Conservation (phyloP, 2,329 filamentous ascomycete species). For the Magnaporthiopsis rhizophila region DNA sequence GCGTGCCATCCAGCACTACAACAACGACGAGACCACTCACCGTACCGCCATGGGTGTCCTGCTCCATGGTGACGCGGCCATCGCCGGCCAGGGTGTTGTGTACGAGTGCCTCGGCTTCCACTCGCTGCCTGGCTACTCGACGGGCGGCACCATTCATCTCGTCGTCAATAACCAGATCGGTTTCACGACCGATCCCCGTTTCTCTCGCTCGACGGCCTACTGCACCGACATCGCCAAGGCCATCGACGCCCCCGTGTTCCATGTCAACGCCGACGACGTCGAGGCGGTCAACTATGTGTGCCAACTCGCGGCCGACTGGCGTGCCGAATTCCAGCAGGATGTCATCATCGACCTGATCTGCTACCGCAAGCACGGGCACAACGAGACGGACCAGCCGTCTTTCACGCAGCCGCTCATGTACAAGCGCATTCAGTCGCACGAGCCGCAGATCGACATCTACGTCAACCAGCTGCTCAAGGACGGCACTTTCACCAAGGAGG, state of each 20-base stretch:
- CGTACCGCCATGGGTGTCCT: conserved; percentile 90
- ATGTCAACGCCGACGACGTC: conserved; percentile 97
- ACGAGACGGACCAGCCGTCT: conserved; percentile 97
- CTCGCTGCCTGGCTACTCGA: conserved; percentile 90
- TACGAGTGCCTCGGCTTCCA: conserved; percentile 99
- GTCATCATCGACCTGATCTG: conserved; percentile 97
- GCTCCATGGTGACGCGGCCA: conserved; percentile 93
- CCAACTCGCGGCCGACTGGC: conserved; percentile 95
- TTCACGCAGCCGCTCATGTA: conserved; percentile 99
- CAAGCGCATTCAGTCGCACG: conserved; percentile 85
- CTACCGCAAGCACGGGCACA: conserved; percentile 98
- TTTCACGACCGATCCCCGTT: conserved; percentile 97
- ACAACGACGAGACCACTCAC: conserved; percentile 88
- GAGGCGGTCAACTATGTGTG: conserved; percentile 98
- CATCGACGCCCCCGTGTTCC: conserved; percentile 96
- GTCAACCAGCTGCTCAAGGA: conserved; percentile 84
- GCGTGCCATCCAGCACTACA: conserved; percentile 96
- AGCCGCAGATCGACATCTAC: conserved; percentile 83
- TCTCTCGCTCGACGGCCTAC: conserved; percentile 94
- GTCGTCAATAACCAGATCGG: conserved; percentile 99
- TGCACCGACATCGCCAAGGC: conserved; percentile 99
- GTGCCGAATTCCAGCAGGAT: conserved; percentile 96
- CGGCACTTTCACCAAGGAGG: conserved; percentile 92
- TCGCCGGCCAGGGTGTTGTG: conserved; percentile 92
- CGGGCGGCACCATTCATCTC: conserved; percentile 92